Evolutionary conservation across 1,284 basidiomycete species (phyloP).

Genomic region (Cerioporus squamosus): DNA sequence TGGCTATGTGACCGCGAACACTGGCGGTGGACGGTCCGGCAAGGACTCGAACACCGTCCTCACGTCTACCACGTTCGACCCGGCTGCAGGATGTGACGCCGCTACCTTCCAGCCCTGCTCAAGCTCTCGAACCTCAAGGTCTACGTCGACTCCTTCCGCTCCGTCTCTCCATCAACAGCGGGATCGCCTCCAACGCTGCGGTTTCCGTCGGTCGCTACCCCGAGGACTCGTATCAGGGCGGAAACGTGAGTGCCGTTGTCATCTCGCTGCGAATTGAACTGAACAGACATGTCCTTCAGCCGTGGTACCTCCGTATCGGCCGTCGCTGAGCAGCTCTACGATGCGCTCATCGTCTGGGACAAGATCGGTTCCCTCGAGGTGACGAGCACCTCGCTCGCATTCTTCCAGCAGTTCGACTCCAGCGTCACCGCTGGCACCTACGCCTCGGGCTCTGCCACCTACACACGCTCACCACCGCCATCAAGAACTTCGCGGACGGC

Average conservation of each 20-base stretch:
- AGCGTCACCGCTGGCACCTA: slow-evolving; percentile 41
- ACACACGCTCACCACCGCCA: slow-evolving; percentile 38
- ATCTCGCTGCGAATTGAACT: neutral
- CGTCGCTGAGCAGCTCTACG: slow-evolving; percentile 51
- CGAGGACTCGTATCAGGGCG: slow-evolving; percentile 56
- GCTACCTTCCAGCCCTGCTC: slow-evolving; percentile 66
- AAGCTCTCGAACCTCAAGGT: slow-evolving; percentile 57
- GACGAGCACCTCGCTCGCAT: slow-evolving; percentile 44
- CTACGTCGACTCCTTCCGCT: slow-evolving; percentile 58
- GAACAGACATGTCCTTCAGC: slow-evolving; percentile 27
- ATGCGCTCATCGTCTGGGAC: slow-evolving; percentile 45
- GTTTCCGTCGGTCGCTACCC: slow-evolving; percentile 59
- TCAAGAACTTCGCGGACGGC: slow-evolving; percentile 47
- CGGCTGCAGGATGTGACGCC: slow-evolving; percentile 52
- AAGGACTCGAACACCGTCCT: slow-evolving; percentile 50
- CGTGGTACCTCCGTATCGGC: slow-evolving; percentile 50
- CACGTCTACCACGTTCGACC: slow-evolving; percentile 51
- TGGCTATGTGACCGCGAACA: slow-evolving; percentile 45
- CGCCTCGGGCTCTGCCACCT: slow-evolving; percentile 34
- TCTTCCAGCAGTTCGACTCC: slow-evolving; percentile 46
- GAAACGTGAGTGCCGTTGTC: no score
- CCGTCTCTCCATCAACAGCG: slow-evolving; percentile 52
- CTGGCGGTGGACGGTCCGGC: slow-evolving; percentile 44
- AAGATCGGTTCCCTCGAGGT: slow-evolving; percentile 38
- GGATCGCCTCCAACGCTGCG: slow-evolving; percentile 44